phyloP scores from a whole-genome alignment of 2,329 filamentous ascomycete species.

The Fusarium proliferatum region DNA sequence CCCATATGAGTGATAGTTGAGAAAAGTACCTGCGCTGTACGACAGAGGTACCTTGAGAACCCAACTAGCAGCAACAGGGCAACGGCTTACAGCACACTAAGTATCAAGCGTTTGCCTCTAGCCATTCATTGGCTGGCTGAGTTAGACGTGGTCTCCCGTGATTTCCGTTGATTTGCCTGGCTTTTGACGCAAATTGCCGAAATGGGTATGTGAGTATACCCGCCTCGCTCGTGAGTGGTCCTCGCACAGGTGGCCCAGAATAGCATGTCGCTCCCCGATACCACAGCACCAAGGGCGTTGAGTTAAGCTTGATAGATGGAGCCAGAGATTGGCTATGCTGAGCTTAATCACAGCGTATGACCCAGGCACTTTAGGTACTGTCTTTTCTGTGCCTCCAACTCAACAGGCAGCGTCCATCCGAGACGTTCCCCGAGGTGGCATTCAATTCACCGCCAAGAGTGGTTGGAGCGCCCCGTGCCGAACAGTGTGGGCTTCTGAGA shows the following conservation, averaged over 20 bases:
- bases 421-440: not conserved
- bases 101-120: not conserved
- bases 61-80: not conserved
- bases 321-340: not conserved
- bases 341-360: not conserved
- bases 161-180: conserved; percentile 7
- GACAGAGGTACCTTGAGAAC: not conserved
- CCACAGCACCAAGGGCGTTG: not conserved
- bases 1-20: not conserved
- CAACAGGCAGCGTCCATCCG: not conserved
- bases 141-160: not conserved
- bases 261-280: not conserved
- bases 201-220: not conserved
- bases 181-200: conserved; percentile 9
- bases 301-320: conserved; percentile 10
- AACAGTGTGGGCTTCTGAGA: conserved; percentile 1
- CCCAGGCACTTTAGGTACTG: not conserved
- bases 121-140: not conserved
- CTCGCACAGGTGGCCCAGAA: conserved; percentile 29
- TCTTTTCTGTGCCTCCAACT: not conserved
- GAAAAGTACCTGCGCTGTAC: not conserved
- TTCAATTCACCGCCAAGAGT: conserved; percentile 23
- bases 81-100: not conserved
- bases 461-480: conserved; percentile 10
- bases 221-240: conserved; percentile 10